A percentile compares a stretch with the other conserved stretches of the same genome.
Conservation (phyloP, 768 basidiomycete genomes). For the Calocybe gangraenosa region DNA sequence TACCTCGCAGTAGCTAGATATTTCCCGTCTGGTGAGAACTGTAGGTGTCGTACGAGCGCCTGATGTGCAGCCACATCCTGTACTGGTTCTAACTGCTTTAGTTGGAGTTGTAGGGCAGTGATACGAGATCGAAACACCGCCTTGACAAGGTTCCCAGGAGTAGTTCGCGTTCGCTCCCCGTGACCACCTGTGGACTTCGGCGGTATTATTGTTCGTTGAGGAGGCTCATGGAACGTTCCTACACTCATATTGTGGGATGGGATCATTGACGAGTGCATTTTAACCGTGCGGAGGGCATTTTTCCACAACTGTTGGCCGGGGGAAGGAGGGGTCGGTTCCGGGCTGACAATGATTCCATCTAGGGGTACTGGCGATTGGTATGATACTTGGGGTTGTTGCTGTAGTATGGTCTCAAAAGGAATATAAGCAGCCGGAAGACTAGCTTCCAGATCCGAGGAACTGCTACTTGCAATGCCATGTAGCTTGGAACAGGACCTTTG, state of each 20-base stretch:
- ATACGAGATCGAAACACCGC: constrained; percentile 49
- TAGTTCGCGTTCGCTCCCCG: constrained; percentile 23
- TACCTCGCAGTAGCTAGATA: constrained; percentile 72
- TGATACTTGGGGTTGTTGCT: constrained; percentile 20
- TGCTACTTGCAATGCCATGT: constrained; percentile 18
- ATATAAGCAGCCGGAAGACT: constrained; percentile 22
- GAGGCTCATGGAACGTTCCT: constrained; percentile 18
- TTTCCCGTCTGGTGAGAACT: constrained; percentile 75
- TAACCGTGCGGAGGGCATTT: constrained; percentile 38
- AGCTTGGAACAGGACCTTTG: constrained; percentile 21
- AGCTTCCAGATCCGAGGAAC: constrained; percentile 25
- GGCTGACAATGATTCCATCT: constrained; percentile 15
- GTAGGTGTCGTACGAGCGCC: constrained; percentile 66
- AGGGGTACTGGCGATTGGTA: constrained; percentile 16
- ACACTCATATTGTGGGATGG: constrained; percentile 14
- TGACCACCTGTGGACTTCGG: constrained; percentile 19
- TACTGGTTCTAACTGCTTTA: constrained; percentile 48
- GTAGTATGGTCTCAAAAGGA: constrained; percentile 6
- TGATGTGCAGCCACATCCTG: constrained; percentile 62
- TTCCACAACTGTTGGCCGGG: constrained; percentile 40
- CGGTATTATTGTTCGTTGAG: constrained; percentile 31
- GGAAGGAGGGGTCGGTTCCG: constrained; percentile 20
- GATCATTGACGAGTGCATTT: constrained; percentile 30
- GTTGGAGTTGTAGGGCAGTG: constrained; percentile 47
- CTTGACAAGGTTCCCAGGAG: constrained; percentile 28